Evolutionary conservation across 495 filamentous ascomycete species (phyloP).

Genomic region (Parachaetomium inaequale): DNA sequence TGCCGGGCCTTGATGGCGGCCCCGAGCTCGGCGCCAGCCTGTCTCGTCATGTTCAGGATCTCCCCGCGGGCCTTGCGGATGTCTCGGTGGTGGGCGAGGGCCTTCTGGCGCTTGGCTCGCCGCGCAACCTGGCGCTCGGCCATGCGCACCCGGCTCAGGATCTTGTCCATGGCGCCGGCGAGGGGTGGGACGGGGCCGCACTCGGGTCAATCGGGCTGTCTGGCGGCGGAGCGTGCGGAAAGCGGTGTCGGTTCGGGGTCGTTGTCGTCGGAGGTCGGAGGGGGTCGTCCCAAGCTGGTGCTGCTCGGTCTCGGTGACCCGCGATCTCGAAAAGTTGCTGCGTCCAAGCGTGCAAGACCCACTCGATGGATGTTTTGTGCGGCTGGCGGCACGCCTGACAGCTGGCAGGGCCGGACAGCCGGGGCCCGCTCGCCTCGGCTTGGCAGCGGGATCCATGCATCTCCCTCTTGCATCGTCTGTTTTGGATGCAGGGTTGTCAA

Average conservation of each 20-base stretch:
- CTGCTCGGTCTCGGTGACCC: neutral
- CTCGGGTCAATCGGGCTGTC: neutral
- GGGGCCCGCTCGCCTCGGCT: no score
- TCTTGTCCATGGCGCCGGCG: conserved; percentile 62
- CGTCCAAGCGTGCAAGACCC: neutral
- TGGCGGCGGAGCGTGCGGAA: neutral
- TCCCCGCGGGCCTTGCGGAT: conserved; percentile 33
- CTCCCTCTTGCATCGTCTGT: no score
- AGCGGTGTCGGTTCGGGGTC: neutral
- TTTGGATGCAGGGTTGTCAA: no score
- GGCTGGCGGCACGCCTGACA: conserved; percentile 18
- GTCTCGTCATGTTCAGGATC: neutral
- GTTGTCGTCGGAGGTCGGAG: conserved; percentile 7
- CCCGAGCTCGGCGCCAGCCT: conserved; percentile 23
- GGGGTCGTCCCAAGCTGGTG: neutral
- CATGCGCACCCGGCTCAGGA: conserved; percentile 63
- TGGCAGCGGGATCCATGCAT: neutral
- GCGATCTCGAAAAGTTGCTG: conserved; percentile 24
- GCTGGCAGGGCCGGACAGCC: neutral
- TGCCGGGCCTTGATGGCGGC: conserved; percentile 34
- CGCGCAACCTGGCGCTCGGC: conserved; percentile 61
- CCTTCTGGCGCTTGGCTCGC: conserved; percentile 38
- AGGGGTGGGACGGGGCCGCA: neutral
- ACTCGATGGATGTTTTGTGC: conserved; percentile 10
- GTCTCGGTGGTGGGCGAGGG: conserved; percentile 33